Evolutionary conservation across 352 stramenopile genomes (phyloP).

Genomic region (Pythium chondricola): DNA sequence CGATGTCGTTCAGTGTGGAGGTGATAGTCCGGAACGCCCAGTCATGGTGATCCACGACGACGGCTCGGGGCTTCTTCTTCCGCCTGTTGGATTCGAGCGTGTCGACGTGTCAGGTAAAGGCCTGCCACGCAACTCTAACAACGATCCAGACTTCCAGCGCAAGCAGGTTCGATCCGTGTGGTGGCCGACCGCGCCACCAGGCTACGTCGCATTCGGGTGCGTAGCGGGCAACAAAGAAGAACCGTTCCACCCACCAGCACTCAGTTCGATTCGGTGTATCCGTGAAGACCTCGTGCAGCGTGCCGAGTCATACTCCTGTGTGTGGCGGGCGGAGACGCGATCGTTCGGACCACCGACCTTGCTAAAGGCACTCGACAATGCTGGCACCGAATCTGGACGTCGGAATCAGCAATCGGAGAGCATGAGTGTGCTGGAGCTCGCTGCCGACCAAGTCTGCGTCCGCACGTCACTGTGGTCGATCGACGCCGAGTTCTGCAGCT

Average conservation of each 20-base stretch:
- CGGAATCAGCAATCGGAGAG: conserved; percentile 20
- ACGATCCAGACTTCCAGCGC: conserved; percentile 64
- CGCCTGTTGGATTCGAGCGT: conserved; percentile 70
- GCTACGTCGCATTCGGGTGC: conserved; percentile 72
- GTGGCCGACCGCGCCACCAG: conserved; percentile 74
- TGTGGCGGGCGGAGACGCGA: conserved; percentile 48
- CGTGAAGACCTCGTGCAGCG: conserved; percentile 71
- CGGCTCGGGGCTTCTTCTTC: conserved; percentile 37
- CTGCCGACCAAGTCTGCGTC: conserved; percentile 41
- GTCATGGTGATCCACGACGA: conserved; percentile 59
- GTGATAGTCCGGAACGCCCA: conserved; percentile 45
- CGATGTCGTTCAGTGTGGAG: conserved; percentile 61
- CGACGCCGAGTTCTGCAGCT: conserved; percentile 46
- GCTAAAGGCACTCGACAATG: conserved; percentile 17
- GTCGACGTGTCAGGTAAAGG: conserved; percentile 81
- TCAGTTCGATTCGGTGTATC: conserved; percentile 52
- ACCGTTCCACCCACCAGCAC: conserved; percentile 59
- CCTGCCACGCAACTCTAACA: conserved; percentile 69
- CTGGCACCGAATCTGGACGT: conserved; percentile 4
- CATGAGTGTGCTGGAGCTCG: conserved; percentile 19
- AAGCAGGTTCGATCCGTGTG: conserved; percentile 81
- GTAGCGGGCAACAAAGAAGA: conserved; percentile 76
- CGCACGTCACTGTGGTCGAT: conserved; percentile 71
- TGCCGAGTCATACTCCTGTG: conserved; percentile 49
- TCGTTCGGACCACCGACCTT: conserved; percentile 23